phyloP scores from a whole-genome alignment of 2,329 filamentous ascomycete species.

The Botrytis paeoniae region DNA sequence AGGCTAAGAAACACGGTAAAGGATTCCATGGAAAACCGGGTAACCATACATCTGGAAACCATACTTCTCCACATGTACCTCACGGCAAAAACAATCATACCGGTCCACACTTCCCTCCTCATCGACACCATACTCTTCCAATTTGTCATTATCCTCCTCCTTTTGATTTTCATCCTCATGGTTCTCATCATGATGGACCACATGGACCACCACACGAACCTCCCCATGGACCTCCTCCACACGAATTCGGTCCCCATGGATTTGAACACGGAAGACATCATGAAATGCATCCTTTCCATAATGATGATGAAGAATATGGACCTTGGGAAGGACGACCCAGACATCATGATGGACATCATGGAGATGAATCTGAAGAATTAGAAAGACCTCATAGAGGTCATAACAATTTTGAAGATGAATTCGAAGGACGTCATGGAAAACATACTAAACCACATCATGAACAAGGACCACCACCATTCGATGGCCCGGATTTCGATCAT shows the following conservation, averaged over 20 bases:
- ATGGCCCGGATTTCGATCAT: background rate
- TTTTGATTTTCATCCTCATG: conserved; percentile 14
- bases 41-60: conserved; percentile 23
- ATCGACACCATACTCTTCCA: conserved; percentile 28
- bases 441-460: background rate
- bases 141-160: conserved; percentile 33
- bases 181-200: conserved; percentile 14
- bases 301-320: background rate
- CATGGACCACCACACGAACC: conserved; percentile 16
- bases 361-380: background rate
- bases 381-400: background rate
- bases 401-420: background rate
- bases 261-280: conserved; percentile 9
- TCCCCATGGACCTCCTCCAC: background rate
- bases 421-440: background rate
- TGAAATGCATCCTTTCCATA: background rate
- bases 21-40: conserved; percentile 11
- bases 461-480: background rate
- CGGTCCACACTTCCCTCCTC: conserved; percentile 31
- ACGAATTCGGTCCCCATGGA: conserved; percentile 16
- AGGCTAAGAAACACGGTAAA: background rate
- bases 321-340: background rate
- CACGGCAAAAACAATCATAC: conserved; percentile 30
- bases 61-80: conserved; percentile 22
- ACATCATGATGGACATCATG: conserved; percentile 8